These are phyloP conservation scores for Plasmodium gallinaceum DNA, from an alignment of 169 alveolate genomes.

Conservation along the genomic window DNA sequence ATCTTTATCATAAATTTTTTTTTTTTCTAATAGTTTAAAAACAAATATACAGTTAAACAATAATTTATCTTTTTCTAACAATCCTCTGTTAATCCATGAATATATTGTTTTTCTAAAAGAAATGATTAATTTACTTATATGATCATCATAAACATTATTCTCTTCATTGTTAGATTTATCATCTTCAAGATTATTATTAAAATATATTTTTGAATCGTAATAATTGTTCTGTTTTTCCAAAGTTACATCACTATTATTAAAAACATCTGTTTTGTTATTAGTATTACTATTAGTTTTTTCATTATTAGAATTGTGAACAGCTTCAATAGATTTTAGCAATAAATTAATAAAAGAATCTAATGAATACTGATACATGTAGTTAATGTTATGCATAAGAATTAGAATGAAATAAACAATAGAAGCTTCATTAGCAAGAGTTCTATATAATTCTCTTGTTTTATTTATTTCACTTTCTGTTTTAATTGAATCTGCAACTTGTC, in stretches of 20 bases:
- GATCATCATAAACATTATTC: conserved; percentile 31
- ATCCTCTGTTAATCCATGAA: conserved; percentile 96
- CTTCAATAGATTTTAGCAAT: conserved; percentile 87
- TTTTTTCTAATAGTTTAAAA: conserved; percentile 94
- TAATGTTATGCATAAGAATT: conserved; percentile 94
- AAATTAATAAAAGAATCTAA: conserved; percentile 94
- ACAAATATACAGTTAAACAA: conserved; percentile 94
- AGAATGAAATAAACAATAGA: conserved; percentile 96
- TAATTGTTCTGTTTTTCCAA: neutral
- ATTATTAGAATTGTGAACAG: conserved; percentile 75
- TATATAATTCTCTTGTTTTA: conserved; percentile 94
- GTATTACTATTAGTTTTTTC: conserved; percentile 87
- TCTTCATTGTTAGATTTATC: neutral
- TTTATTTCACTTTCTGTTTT: conserved; percentile 94
- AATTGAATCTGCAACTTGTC: conserved; percentile 90
- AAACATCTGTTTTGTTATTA: conserved; percentile 90
- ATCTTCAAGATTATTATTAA: neutral
- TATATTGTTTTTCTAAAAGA: conserved; percentile 94
- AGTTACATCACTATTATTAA: conserved; percentile 27
- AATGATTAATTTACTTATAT: conserved; percentile 84
- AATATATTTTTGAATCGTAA: conserved; percentile 28
- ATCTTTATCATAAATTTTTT: conserved; percentile 90
- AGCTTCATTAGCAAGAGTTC: conserved; percentile 97
- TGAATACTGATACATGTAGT: conserved; percentile 97
- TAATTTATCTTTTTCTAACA: conserved; percentile 96